Evolutionary conservation across 305 asterid species (phyloP), one percentile per base, ranked within the genome.

Genomic region (Fraxinus paxiana): DNA sequence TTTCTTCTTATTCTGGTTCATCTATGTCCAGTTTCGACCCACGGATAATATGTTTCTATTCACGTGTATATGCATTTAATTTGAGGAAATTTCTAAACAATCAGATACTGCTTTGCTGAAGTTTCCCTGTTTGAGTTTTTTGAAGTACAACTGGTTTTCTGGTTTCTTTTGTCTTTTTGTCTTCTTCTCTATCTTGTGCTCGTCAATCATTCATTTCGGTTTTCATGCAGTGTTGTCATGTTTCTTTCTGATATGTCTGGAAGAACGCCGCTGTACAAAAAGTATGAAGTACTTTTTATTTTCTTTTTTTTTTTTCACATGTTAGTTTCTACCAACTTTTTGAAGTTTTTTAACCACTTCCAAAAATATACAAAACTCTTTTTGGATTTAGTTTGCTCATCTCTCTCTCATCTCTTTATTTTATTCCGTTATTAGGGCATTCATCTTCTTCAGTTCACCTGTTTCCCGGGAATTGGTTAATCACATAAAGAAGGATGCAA

Each of bases 231-330:
- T 90, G 93, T 96, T 79, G 87, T 85, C 67, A 89, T 91, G 82
- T 92, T 96, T 88, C 92, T 94, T 63, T 94, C 98, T 73, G 99
- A 96, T 87, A 96, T 96, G 99, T 84, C 97, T 71, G 98, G 98
- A 85, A 92, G 84, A 89, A 88, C 97, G 33, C 98, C 98, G 78
- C 81, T 96, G 87, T 96, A 96, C 89, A 90, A 88, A 86, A 94
- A 93, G 99, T 96, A 94, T 59, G 99, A 67, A 76, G 75, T 75
- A 15, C 48, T 78, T 78, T 28, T 48, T 48, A 20, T 30, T 80
- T 48, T 48, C 59, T 48, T 17, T 20, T 75, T 77, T 77, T 69
- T 69, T 31, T 30, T 13, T 15, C 20, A 8, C 38, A 67, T 12
- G 37, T 69, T 69, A 5, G 41, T 30, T 69, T 73, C 82, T 63